These are phyloP conservation scores for Aspergillus mulundensis DNA, from an alignment of 495 filamentous ascomycete genomes.

Conservation along the genomic window DNA sequence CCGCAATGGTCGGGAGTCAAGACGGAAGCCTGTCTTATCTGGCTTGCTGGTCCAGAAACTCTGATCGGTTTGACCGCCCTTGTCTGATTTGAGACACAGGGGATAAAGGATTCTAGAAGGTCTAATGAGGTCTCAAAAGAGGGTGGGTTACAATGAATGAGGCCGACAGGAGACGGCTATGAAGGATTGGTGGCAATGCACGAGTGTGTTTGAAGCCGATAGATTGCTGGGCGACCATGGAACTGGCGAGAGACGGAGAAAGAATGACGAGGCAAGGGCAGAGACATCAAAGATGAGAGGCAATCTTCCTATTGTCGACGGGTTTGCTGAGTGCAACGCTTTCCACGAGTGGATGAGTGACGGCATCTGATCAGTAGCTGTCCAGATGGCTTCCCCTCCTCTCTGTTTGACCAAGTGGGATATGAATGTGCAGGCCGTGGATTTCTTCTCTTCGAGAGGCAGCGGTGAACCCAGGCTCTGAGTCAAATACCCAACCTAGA, in stretches of 20 bases:
- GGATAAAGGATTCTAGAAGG: conserved; percentile 19
- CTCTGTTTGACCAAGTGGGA: conserved; percentile 20
- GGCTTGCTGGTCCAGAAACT: conserved; percentile 2
- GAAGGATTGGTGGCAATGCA: conserved; percentile 3
- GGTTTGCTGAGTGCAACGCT: conserved; percentile 6
- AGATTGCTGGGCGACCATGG: conserved; percentile 10
- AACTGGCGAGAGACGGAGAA: conserved; percentile 6
- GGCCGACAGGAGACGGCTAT: conserved; percentile 7
- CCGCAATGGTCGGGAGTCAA: conserved; percentile 3
- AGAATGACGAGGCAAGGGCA: conserved; percentile 1
- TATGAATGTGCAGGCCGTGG: conserved; percentile 12
- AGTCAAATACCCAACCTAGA: conserved; percentile 13
- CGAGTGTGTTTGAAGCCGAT: conserved; percentile 9
- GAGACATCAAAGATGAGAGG: conserved; percentile 10
- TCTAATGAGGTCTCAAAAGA: conserved; percentile 12
- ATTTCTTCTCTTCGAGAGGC: conserved; percentile 17
- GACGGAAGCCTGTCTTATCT: conserved; percentile 11
- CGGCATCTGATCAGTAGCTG: conserved; percentile 16
- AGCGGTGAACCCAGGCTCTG: conserved; percentile 20
- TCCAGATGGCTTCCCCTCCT: conserved; percentile 1
- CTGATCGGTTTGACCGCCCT: conserved; percentile 5
- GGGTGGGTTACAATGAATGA: conserved; percentile 12
- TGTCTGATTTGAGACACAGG: conserved; percentile 16
- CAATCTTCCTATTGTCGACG: conserved; percentile 6
- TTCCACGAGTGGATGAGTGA: conserved; percentile 17